Evolutionary conservation across 164 flowering plant genomes (phyloP), one percentile per base, ranked within the genome.

Genomic region (Vitis amurensis): DNA sequence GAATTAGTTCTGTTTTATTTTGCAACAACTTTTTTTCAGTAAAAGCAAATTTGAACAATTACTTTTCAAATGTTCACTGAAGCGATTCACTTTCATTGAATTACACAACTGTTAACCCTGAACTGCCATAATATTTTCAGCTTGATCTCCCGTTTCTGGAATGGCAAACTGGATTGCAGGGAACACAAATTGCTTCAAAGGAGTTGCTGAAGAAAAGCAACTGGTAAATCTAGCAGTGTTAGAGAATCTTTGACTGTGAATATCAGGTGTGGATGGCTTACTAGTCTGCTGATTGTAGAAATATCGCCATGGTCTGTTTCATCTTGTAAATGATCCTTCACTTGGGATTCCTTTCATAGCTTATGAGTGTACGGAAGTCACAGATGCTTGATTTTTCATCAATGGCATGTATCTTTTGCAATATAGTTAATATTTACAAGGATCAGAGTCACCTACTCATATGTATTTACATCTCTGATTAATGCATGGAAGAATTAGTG

Each of bases 241-340:
- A 37, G 44, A 23, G 27, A 23, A 37, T 37, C 44, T 6, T 37
- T 37, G 44, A 37, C 44, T 37, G 6, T 14, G 56, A 53, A n/a
- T 11, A n/a, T 53, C 56, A 53, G 15, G 56, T 53, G n/a, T 13
- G n/a, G 56, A 53, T 53, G 56, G n/a, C 56, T 12, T 13, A 53
- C 56, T 53, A 53, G 63, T 61, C 37, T 61, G 50, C n/a, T 29
- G 50, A 31, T 61, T 31, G 19, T 61, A 37, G 64, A 37, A 31
- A 61, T 31, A 23, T 31, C n/a, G 6, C 19, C 15, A 27, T 23
- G 64, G 50, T 37, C 17, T 11, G 64, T 16, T 37, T 60, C 47
- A 31, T 61, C 64, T 15, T n/a, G 12, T 44, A 9, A 29, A 59
- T 23, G 61, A 59, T 2, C 30, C 44, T 3, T 23, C 4, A 1